A percentile compares a stretch with the other conserved stretches of the same genome.
phyloP scores from a whole-genome alignment of 805 yeast species.

The Priceomyces castillae region DNA sequence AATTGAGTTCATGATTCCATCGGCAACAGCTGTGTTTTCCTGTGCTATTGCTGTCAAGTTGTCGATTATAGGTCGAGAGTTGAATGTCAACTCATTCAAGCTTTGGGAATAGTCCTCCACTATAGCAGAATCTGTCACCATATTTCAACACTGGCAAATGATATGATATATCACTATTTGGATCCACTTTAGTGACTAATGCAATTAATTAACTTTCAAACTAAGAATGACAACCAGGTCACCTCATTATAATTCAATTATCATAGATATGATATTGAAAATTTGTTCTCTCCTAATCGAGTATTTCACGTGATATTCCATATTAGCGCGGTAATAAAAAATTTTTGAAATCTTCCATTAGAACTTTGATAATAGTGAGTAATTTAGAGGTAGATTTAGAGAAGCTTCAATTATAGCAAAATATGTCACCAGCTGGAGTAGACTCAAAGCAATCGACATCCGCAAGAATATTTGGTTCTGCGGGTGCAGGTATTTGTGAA shows the following conservation, averaged over 20 bases:
- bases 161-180: neutral
- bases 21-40: constrained; percentile 76
- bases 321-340: constrained; percentile 7
- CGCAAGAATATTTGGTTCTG: constrained; percentile 96
- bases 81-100: constrained; percentile 75
- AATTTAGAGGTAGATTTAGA: neutral
- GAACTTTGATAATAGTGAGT: neutral
- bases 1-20: constrained; percentile 71
- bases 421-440: constrained; percentile 39
- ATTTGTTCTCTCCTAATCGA: constrained; percentile 2
- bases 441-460: constrained; percentile 85
- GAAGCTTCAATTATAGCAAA: neutral
- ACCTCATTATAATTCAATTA: neutral
- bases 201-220: neutral
- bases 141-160: neutral
- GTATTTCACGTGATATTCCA: constrained; percentile 4
- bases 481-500: constrained; percentile 96
- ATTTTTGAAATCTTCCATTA: neutral
- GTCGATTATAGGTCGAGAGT: constrained; percentile 86
- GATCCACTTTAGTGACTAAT: neutral
- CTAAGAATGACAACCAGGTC: neutral
- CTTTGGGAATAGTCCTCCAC: constrained; percentile 65
- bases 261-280: neutral
- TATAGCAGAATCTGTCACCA: constrained; percentile 8
- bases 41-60: constrained; percentile 81